Evolutionary conservation across 2,329 filamentous ascomycete genomes (phyloP).

Genomic region (Pseudogymnoascus sp.): DNA sequence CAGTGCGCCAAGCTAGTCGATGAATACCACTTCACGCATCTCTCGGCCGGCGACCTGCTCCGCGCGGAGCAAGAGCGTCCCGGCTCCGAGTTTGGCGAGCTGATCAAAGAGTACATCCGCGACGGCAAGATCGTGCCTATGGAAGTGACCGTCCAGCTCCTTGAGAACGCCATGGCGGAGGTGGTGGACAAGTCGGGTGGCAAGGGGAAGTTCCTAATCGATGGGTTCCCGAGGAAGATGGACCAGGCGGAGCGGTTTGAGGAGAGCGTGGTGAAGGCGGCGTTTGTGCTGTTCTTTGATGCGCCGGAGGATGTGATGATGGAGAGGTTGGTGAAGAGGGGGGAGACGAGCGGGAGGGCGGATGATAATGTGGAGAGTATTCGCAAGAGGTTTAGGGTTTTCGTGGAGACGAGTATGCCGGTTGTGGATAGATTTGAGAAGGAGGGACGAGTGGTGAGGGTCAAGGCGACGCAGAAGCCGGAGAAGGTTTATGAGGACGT

Average conservation of each 20-base stretch:
- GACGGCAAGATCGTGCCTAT: conserved; percentile 96
- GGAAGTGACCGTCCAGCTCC: conserved; percentile 88
- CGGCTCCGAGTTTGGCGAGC: conserved; percentile 79
- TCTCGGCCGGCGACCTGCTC: conserved; percentile 87
- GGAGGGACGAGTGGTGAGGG: conserved; percentile 70
- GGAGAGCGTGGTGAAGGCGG: conserved; percentile 72
- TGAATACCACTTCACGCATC: conserved; percentile 85
- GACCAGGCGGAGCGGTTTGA: conserved; percentile 96
- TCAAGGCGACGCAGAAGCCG: conserved; percentile 62
- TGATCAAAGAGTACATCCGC: conserved; percentile 90
- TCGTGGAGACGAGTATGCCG: conserved; percentile 94
- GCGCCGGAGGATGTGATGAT: conserved; percentile 88
- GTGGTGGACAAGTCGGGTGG: conserved; percentile 46
- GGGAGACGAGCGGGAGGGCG: conserved; percentile 81
- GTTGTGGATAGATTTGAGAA: conserved; percentile 79
- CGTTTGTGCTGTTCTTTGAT: conserved; percentile 88
- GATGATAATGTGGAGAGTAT: conserved; percentile 97
- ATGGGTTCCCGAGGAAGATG: conserved; percentile 91
- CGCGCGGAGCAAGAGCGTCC: conserved; percentile 85
- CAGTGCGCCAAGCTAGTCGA: conserved; percentile 84
- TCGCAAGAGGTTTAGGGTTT: conserved; percentile 90
- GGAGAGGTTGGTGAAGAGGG: conserved; percentile 72
- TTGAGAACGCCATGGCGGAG: conserved; percentile 86
- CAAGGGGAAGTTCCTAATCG: conserved; percentile 66
- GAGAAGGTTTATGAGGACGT: conserved; percentile 53